Base-by-base conservation (phyloP, 2,329 filamentous ascomycete genomes). In the Stachybotrys echinatus region DNA sequence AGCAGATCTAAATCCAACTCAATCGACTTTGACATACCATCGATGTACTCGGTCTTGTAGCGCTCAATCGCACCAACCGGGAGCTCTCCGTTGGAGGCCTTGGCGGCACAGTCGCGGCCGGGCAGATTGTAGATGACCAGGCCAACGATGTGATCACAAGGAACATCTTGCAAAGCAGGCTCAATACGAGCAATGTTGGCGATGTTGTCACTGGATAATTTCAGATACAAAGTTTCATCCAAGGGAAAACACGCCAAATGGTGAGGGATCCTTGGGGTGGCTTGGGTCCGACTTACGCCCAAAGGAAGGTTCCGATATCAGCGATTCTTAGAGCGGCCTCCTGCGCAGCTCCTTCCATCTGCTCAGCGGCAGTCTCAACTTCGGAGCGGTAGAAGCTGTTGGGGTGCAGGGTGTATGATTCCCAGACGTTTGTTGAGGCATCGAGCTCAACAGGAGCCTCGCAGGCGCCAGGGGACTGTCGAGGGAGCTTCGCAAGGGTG, bases 101-200 rank as follows among this genome's bases (percentile, higher is more conserved):
- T 71, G 3, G 79, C 78, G 23, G 77, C 72, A 56, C 79, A 83
- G 66, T 82, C 79, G 61, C 79, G 76, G 58, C 80, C 76, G 14
- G 79, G 79, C 3, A 82, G 72, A 61, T 82, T 73, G 59, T 82
- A 82, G 49, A 83, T 72, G 47, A 81, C 78, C 42, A 81, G 71
- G 44, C 73, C 69, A 5, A 70, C 76, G 12, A 71, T 73, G 51
- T 77, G 74, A 46, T 68, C 65, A 21, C 55, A 62, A 10, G 64
- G 65, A 47, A 76, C 73, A 23, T 74, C 67, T n/a, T 60, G 63
- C 19, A 82, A 67, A 18, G 74, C 77, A 20, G 62, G 55, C 19
- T 69, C 64, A 61, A 80, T 71, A 47, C 74, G 55, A 48, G 72
- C 66, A 14, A 80, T 68, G 59, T 79, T 79, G 51, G 66, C 67